phyloP scores from a whole-genome alignment of 306 rosid species.

The Luffa aegyptiaca region DNA sequence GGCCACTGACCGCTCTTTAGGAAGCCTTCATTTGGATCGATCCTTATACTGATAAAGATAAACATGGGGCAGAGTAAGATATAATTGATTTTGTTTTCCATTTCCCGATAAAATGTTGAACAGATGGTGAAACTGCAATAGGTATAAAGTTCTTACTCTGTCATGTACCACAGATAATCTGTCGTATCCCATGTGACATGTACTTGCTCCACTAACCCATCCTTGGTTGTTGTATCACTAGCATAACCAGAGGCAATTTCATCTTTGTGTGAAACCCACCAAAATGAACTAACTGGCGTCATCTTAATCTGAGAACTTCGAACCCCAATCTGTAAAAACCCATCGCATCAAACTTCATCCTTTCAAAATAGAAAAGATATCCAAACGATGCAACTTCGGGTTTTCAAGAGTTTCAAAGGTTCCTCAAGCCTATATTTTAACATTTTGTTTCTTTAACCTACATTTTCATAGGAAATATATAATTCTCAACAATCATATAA shows the following conservation, averaged over 20 bases:
- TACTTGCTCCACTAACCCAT: slow-evolving; percentile 67
- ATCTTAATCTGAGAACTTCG: slow-evolving; percentile 42
- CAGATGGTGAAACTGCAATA: slow-evolving; percentile 4
- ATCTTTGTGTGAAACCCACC: slow-evolving; percentile 71
- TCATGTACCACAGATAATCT: slow-evolving; percentile 94
- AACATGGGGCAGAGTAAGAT: neutral
- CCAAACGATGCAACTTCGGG: neutral
- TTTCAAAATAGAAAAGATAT: neutral
- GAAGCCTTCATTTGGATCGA: slow-evolving; percentile 60
- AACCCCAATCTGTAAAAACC: slow-evolving; percentile 36
- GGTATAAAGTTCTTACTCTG: slow-evolving; percentile 59
- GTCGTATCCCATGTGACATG: slow-evolving; percentile 63
- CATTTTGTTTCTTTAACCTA: neutral
- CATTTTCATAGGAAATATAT: neutral
- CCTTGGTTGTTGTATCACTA: slow-evolving; percentile 28
- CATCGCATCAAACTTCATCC: slow-evolving; percentile 9
- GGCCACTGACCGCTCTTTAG: slow-evolving; percentile 49
- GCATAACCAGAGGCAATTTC: slow-evolving; percentile 44
- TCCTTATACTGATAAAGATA: slow-evolving; percentile 42
- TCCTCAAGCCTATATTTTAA: neutral
- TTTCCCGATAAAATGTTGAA: neutral
- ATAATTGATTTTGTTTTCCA: neutral
- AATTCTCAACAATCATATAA: neutral
- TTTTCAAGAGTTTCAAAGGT: neutral
- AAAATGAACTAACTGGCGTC: slow-evolving; percentile 37